Evolutionary conservation across 108 stramenopile species (phyloP).

Genomic region (Cyclotella atomus): DNA sequence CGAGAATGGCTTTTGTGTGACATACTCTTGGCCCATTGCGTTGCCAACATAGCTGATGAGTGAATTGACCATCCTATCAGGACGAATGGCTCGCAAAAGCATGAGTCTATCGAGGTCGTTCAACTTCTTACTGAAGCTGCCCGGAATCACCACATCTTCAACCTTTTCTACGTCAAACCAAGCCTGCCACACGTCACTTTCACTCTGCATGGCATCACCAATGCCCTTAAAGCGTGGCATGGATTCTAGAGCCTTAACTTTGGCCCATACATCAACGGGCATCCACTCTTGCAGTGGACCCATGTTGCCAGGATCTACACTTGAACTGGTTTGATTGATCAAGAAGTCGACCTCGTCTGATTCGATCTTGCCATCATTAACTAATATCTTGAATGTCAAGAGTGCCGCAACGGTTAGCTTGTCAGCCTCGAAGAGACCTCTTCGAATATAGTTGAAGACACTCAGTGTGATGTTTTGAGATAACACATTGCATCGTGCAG

Average conservation of each 20-base stretch:
- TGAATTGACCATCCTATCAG: conserved; percentile 71
- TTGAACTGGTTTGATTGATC: conserved; percentile 52
- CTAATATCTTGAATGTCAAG: conserved; percentile 68
- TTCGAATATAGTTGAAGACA: conserved; percentile 73
- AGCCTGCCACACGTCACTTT: conserved; percentile 77
- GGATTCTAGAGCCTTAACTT: conserved; percentile 73
- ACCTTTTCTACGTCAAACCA: conserved; percentile 78
- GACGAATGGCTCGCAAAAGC: conserved; percentile 74
- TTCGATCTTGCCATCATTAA: conserved; percentile 63
- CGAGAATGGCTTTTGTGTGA: conserved; percentile 70
- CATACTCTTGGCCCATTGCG: conserved; percentile 66
- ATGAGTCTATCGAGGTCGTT: conserved; percentile 63
- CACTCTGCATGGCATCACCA: conserved; percentile 80
- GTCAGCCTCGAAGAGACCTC: conserved; percentile 80
- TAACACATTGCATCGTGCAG: conserved; percentile 59
- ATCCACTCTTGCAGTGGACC: conserved; percentile 83
- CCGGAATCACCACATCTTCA: conserved; percentile 70
- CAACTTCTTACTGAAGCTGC: conserved; percentile 66
- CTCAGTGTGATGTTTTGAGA: conserved; percentile 68
- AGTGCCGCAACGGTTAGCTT: conserved; percentile 80
- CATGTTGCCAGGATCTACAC: conserved; percentile 77
- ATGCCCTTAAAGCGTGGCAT: conserved; percentile 61
- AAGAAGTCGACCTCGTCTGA: conserved; percentile 68
- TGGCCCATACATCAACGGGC: conserved; percentile 74
- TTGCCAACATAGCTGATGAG: conserved; percentile 59